Conservation (phyloP, 176 grass and related monocot species). For the Ampelocalamus luodianensis region DNA sequence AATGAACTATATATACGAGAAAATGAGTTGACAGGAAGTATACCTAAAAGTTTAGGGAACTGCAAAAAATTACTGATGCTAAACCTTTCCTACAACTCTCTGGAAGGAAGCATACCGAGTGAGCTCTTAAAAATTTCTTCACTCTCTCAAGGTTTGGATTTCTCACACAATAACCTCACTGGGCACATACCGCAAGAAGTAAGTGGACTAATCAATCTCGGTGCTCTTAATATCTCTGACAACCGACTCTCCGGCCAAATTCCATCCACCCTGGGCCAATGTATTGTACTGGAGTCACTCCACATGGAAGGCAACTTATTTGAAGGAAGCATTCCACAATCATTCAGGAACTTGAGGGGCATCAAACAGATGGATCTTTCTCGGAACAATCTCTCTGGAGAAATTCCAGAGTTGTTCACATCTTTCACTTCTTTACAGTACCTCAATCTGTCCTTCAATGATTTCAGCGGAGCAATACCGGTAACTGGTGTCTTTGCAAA, state of each 20-base stretch:
- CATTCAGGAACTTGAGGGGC: conserved; percentile 38
- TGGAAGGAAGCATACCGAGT: conserved; percentile 54
- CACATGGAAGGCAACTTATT: conserved; percentile 50
- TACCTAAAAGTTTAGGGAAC: conserved; percentile 40
- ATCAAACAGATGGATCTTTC: conserved; percentile 57
- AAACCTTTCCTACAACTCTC: conserved; percentile 55
- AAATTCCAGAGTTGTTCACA: conserved; percentile 51
- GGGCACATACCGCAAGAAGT: conserved; percentile 50
- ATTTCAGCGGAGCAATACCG: conserved; percentile 46
- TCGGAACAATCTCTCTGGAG: conserved; percentile 48
- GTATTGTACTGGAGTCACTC: conserved; percentile 49
- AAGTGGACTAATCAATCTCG: conserved; percentile 47
- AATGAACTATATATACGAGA: no score
- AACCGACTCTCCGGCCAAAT: conserved; percentile 44
- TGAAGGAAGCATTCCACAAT: conserved; percentile 49
- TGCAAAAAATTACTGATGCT: conserved; percentile 24
- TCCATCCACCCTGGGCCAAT: conserved; percentile 43
- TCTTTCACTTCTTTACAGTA: conserved; percentile 27
- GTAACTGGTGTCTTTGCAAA: conserved; percentile 49
- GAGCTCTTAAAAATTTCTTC: conserved; percentile 37
- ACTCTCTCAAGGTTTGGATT: conserved; percentile 38
- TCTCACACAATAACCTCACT: conserved; percentile 52
- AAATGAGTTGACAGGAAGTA: conserved; percentile 20
- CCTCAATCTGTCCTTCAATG: conserved; percentile 67
- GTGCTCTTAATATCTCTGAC: conserved; percentile 32